Percentiles rank a stretch among this genome's conserved stretches.
phyloP scores from a whole-genome alignment of 2,329 filamentous ascomycete species.

The Orbilia quercus region DNA sequence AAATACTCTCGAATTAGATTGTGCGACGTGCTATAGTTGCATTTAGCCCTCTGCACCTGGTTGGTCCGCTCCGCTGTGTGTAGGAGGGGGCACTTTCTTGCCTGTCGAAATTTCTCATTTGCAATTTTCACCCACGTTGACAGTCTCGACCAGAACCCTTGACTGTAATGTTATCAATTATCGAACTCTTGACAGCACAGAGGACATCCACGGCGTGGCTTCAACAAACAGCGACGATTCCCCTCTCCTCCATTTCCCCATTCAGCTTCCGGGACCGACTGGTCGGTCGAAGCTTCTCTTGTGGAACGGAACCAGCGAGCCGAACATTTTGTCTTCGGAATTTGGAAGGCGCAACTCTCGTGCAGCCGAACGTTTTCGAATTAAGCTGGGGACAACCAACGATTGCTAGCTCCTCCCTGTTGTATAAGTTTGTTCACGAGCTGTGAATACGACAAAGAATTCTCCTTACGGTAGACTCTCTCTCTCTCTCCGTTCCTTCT shows the following conservation, averaged over 20 bases:
- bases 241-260: conserved; percentile 23
- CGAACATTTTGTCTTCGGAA: conserved; percentile 30
- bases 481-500: conserved; percentile 2
- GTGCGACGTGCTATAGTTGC: conserved; percentile 53
- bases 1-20: conserved; percentile 54
- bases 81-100: conserved; percentile 47
- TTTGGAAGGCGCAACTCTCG: conserved; percentile 56
- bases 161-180: conserved; percentile 57
- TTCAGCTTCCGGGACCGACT: conserved; percentile 29
- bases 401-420: conserved; percentile 55
- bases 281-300: conserved; percentile 51
- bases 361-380: conserved; percentile 41
- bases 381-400: conserved; percentile 41
- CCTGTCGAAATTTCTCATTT: conserved; percentile 56
- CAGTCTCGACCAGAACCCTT: conserved; percentile 48
- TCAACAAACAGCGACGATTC: conserved; percentile 41
- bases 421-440: conserved; percentile 55
- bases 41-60: conserved; percentile 56
- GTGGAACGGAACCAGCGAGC: conserved; percentile 39
- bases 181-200: conserved; percentile 48
- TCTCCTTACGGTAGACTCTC: conserved; percentile 23
- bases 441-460: conserved; percentile 38
- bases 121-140: conserved; percentile 56
- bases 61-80: conserved; percentile 53
- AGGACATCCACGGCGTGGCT: conserved; percentile 41